These are phyloP conservation scores for Sodiomyces alkalinus DNA, from an alignment of 2,329 filamentous ascomycete genomes.

Conservation along the genomic window DNA sequence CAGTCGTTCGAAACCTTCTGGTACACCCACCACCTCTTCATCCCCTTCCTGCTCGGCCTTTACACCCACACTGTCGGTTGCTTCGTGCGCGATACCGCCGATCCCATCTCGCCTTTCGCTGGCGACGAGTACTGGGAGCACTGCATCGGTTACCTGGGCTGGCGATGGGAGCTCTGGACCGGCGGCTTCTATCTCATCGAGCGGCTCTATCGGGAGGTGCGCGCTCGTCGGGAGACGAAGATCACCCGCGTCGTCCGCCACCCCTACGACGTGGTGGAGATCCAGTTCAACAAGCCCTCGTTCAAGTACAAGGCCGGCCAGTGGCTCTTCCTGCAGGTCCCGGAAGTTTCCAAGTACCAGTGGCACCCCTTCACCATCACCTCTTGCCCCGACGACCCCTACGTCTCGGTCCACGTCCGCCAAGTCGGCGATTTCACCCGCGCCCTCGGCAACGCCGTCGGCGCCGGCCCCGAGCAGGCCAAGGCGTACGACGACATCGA, in stretches of 20 bases:
- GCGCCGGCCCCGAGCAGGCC: slow-evolving; percentile 72
- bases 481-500: slow-evolving; percentile 86
- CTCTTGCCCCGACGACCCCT: slow-evolving; percentile 89
- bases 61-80: slow-evolving; percentile 95
- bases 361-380: slow-evolving; percentile 99
- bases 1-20: slow-evolving; percentile 98
- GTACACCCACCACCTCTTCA: slow-evolving; percentile 98
- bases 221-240: slow-evolving; percentile 66
- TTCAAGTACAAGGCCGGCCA: slow-evolving; percentile 98
- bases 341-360: slow-evolving; percentile 73
- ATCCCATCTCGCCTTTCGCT: slow-evolving; percentile 70
- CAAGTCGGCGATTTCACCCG: slow-evolving; percentile 95
- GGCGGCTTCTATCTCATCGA: slow-evolving; percentile 78
- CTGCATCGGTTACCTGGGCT: slow-evolving; percentile 89
- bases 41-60: slow-evolving; percentile 82
- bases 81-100: slow-evolving; percentile 73
- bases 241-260: slow-evolving; percentile 92
- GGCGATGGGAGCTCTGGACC: slow-evolving; percentile 88
- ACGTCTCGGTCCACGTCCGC: slow-evolving; percentile 85
- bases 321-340: slow-evolving; percentile 93
- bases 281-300: slow-evolving; percentile 90
- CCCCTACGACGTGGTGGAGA: slow-evolving; percentile 92
- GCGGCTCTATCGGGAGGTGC: slow-evolving; percentile 80
- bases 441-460: slow-evolving; percentile 88
- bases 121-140: slow-evolving; percentile 73